Percentiles rank a stretch among this genome's conserved stretches.
Evolutionary conservation across 192 early-diverging fungal genomes (phyloP).

Genomic region (Coemansia interrupta): DNA sequence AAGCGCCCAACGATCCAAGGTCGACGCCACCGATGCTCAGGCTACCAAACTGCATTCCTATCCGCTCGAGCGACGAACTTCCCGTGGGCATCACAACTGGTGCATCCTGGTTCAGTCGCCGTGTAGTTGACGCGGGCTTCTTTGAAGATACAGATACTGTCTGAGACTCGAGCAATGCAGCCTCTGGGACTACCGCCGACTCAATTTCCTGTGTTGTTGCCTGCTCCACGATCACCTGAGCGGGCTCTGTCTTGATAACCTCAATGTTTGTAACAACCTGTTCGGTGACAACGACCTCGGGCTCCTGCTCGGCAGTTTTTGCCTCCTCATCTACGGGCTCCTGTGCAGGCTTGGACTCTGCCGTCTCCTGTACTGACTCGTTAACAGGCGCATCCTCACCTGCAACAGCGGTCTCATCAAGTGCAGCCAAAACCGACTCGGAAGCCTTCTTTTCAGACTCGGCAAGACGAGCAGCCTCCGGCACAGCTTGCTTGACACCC

Average conservation of each 20-base stretch:
- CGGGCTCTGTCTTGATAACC: slow-evolving; percentile 9
- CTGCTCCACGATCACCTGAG: not conserved
- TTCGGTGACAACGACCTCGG: slow-evolving; percentile 14
- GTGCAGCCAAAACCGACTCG: slow-evolving; percentile 27
- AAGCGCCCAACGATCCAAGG: slow-evolving; percentile 44
- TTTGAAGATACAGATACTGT: slow-evolving; percentile 15
- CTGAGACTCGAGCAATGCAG: slow-evolving; percentile 2
- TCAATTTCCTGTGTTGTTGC: slow-evolving; percentile 8
- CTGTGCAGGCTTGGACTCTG: slow-evolving; percentile 6
- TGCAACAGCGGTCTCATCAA: slow-evolving; percentile 12
- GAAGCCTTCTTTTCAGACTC: slow-evolving; percentile 15
- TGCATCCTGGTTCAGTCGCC: slow-evolving; percentile 84
- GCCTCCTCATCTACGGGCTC: not conserved
- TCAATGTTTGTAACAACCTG: slow-evolving; percentile 15
- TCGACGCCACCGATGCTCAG: slow-evolving; percentile 57
- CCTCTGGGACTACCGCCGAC: slow-evolving; percentile 1
- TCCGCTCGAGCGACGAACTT: slow-evolving; percentile 57
- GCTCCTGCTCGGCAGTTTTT: slow-evolving; percentile 8
- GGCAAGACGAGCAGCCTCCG: slow-evolving; percentile 30
- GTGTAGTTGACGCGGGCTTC: slow-evolving; percentile 37
- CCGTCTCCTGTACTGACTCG: too few relatives aligned
- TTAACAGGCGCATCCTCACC: too few relatives aligned
- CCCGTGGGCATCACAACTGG: slow-evolving; percentile 82
- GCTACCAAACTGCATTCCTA: slow-evolving; percentile 80
- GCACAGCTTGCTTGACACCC: slow-evolving; percentile 35